Conservation (phyloP, 169 alveolate species). For the Besnoitia besnoiti region DNA sequence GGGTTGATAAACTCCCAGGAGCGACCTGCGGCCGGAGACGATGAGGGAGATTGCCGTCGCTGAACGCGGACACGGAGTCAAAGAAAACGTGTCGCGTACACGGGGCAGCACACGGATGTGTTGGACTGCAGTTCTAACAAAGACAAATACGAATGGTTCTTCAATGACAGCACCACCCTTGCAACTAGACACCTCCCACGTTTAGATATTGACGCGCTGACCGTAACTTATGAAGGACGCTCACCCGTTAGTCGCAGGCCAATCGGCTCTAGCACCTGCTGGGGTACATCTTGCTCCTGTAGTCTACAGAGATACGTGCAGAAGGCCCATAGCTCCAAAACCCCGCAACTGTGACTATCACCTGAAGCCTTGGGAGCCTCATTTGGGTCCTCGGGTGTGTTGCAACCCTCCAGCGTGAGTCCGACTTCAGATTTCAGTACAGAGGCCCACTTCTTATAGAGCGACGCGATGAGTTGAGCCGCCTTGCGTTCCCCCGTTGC, state of each 20-base stretch:
- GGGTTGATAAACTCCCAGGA: too few relatives aligned
- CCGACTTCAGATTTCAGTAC: not conserved
- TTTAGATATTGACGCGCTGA: too few relatives aligned
- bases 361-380: not conserved
- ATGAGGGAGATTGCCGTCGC: too few relatives aligned
- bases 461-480: not conserved
- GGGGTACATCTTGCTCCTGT: not conserved
- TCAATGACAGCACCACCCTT: too few relatives aligned
- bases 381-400: not conserved
- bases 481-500: not conserved
- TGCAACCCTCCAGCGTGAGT: not conserved
- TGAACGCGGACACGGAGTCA: too few relatives aligned
- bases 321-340: constrained; percentile 20
- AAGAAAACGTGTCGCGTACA: too few relatives aligned
- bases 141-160: too few relatives aligned
- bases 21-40: too few relatives aligned
- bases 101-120: too few relatives aligned
- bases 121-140: too few relatives aligned
- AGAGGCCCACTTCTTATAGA: not conserved
- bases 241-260: not conserved
- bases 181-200: too few relatives aligned
- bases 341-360: constrained; percentile 1
- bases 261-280: not conserved
- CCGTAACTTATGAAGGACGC: too few relatives aligned
- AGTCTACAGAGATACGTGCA: not conserved